These are phyloP conservation scores for Ulota crispa DNA, from an alignment of 225 moss, liverwort and hornwort genomes.

Conservation along the genomic window DNA sequence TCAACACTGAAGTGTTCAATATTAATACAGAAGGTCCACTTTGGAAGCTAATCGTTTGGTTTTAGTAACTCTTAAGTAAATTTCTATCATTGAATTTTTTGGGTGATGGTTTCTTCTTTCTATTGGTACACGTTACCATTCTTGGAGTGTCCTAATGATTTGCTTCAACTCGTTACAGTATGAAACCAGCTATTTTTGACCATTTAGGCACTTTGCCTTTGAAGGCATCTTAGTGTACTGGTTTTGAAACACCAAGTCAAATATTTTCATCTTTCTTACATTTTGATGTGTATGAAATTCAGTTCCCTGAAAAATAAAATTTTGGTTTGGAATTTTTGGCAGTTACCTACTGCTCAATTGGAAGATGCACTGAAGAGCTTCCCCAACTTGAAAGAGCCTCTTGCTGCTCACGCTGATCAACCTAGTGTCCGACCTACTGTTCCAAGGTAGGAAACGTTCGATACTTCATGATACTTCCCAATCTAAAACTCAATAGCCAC, in stretches of 20 bases:
- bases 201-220: not conserved
- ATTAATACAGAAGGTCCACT: not conserved
- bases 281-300: not conserved
- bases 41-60: not conserved
- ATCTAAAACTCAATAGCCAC: not conserved
- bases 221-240: not conserved
- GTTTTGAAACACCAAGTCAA: not conserved
- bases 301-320: slow-evolving; percentile 11
- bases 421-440: slow-evolving; percentile 84
- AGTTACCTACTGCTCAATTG: slow-evolving; percentile 92
- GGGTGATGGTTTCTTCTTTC: not conserved
- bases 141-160: not conserved
- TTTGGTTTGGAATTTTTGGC: slow-evolving; percentile 20
- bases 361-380: slow-evolving; percentile 96
- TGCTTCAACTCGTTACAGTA: not conserved
- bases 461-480: not conserved
- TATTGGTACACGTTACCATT: not conserved
- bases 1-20: not conserved
- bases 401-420: slow-evolving; percentile 96
- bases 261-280: not conserved
- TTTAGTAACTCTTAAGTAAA: not conserved
- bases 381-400: slow-evolving; percentile 78
- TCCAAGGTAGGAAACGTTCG: slow-evolving; percentile 60
- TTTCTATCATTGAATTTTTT: not conserved
- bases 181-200: not conserved